These are phyloP conservation scores for Venturia aucupariae DNA, from an alignment of 2,329 filamentous ascomycete genomes.

Conservation along the genomic window DNA sequence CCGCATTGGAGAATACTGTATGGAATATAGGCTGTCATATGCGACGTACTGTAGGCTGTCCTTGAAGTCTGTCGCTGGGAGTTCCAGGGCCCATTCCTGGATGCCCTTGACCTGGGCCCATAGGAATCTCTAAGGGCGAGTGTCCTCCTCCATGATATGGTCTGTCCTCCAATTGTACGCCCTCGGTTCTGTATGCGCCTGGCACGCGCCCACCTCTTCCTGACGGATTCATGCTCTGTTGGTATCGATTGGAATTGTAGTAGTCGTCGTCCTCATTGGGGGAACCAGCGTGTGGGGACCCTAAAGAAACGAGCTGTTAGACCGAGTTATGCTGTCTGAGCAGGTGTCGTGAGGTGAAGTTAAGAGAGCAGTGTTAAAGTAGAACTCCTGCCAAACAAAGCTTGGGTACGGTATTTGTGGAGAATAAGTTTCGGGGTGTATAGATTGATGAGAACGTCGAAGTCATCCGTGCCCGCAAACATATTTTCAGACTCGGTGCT, in stretches of 20 bases:
- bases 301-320: not conserved
- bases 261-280: constrained; percentile 33
- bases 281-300: constrained; percentile 27
- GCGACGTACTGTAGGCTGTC: constrained; percentile 49
- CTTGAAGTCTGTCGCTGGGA: constrained; percentile 65
- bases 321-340: not conserved
- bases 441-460: not conserved
- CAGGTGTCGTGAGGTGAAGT: not conserved
- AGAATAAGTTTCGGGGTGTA: not conserved
- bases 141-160: constrained; percentile 48
- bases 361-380: not conserved
- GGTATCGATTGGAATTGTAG: constrained; percentile 25
- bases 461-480: not conserved
- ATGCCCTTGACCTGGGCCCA: constrained; percentile 40
- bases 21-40: not conserved
- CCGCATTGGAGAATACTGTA: not conserved
- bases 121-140: constrained; percentile 58
- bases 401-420: not conserved
- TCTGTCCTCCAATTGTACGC: constrained; percentile 76
- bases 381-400: not conserved
- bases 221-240: constrained; percentile 39
- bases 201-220: constrained; percentile 45
- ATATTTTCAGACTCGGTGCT: not conserved
- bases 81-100: constrained; percentile 37
- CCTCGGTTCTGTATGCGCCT: constrained; percentile 63